Conservation (phyloP, 164 flowering plant genomes). For the Cinnamomum micranthum region DNA sequence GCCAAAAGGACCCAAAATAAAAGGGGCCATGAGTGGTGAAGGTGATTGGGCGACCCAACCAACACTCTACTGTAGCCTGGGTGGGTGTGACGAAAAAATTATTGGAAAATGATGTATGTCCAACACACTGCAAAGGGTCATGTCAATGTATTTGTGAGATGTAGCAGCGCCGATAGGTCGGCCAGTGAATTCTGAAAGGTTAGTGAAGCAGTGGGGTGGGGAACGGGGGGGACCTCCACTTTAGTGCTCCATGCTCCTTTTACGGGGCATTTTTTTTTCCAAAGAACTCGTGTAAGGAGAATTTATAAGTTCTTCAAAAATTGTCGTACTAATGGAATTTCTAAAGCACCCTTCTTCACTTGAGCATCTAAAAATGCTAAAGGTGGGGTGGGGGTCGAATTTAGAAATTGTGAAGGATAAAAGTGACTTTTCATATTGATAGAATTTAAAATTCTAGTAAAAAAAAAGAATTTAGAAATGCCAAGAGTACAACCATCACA, state of each 20-base stretch:
- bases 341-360: background rate
- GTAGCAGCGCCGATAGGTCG: too few relatives aligned
- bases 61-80: background rate
- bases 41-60: background rate
- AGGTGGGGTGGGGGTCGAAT: background rate
- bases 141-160: background rate
- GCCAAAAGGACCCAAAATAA: background rate
- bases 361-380: background rate
- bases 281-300: background rate
- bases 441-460: background rate
- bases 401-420: background rate
- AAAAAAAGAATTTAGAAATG: too few relatives aligned
- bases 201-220: background rate
- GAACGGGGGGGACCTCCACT: too few relatives aligned
- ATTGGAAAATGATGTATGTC: background rate
- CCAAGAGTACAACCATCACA: too few relatives aligned
- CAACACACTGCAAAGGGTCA: background rate
- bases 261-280: too few relatives aligned
- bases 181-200: constrained; percentile 1
- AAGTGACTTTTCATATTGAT: background rate
- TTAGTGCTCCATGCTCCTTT: too few relatives aligned
- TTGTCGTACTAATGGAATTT: background rate
- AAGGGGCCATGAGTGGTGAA: constrained; percentile 13
- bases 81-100: background rate
- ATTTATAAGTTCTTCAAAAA: background rate